phyloP scores from a whole-genome alignment of 768 basidiomycete genomes.

The Boletus vinaceobasis region DNA sequence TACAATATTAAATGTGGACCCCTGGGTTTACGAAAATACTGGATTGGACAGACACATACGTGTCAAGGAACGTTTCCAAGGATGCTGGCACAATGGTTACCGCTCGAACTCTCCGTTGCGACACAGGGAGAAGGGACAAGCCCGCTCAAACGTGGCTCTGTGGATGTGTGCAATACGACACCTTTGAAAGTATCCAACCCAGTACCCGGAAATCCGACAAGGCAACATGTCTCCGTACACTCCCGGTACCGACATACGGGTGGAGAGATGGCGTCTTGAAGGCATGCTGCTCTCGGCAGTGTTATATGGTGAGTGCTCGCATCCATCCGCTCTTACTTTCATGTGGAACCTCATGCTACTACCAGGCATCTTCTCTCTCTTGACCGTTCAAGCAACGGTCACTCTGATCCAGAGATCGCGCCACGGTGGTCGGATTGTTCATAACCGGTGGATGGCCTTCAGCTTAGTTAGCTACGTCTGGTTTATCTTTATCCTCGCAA shows the following conservation, averaged over 20 bases:
- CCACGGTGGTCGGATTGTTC: neutral
- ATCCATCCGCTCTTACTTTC: neutral
- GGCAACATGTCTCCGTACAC: conserved; percentile 17
- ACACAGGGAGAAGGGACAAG: no score
- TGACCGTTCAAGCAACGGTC: conserved; percentile 16
- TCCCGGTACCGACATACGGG: conserved; percentile 21
- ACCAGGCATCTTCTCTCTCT: conserved; percentile 22
- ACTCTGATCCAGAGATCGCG: conserved; percentile 5
- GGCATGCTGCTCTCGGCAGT: conserved; percentile 20
- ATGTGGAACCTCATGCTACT: neutral
- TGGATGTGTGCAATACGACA: no score
- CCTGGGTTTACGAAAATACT: no score
- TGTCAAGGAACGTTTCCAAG: no score
- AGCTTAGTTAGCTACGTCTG: conserved; percentile 21
- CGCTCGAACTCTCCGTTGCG: no score
- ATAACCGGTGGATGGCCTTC: conserved; percentile 7
- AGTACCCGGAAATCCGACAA: no score
- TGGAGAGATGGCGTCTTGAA: conserved; percentile 25
- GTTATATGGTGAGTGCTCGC: conserved; percentile 17
- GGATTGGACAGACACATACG: no score
- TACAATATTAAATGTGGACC: no score
- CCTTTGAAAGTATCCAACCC: no score
- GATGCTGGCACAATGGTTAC: no score
- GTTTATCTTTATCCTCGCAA: conserved; percentile 26
- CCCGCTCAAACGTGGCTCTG: no score